These are phyloP conservation scores for Phytophthora kernoviae DNA, from an alignment of 352 stramenopile genomes.

Conservation along the genomic window DNA sequence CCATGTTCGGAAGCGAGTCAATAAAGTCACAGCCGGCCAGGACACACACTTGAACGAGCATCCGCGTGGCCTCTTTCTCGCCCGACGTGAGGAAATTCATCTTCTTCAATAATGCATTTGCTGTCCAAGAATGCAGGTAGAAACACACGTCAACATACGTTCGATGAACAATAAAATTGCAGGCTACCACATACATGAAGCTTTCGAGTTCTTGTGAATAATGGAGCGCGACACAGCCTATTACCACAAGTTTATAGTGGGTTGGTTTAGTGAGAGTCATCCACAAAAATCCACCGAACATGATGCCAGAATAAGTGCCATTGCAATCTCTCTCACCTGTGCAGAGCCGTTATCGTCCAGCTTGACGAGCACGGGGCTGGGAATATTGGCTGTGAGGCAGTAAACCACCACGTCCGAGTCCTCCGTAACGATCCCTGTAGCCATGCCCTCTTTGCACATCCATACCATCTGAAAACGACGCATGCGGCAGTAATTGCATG, in stretches of 20 bases:
- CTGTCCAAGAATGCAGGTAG: constrained; percentile 14
- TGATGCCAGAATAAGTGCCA: neutral
- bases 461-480: constrained; percentile 64
- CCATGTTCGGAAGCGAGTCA: constrained; percentile 77
- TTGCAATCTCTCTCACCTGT: constrained; percentile 33
- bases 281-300: no score
- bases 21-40: constrained; percentile 80
- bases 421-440: constrained; percentile 77
- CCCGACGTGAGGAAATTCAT: constrained; percentile 61
- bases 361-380: constrained; percentile 69
- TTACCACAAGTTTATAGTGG: neutral
- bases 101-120: constrained; percentile 68
- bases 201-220: constrained; percentile 50
- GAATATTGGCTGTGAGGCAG: constrained; percentile 57
- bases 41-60: constrained; percentile 84
- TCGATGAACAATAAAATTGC: neutral
- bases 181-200: constrained; percentile 29
- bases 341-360: constrained; percentile 65
- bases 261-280: neutral
- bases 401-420: constrained; percentile 85
- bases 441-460: constrained; percentile 68
- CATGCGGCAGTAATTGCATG: neutral
- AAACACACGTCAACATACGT: neutral
- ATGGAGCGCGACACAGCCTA: constrained; percentile 62
- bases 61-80: constrained; percentile 63